Evolutionary conservation across 2,329 filamentous ascomycete genomes (phyloP), one percentile per base, ranked within the genome.

Genomic region (Cordyceps cateniannulata): DNA sequence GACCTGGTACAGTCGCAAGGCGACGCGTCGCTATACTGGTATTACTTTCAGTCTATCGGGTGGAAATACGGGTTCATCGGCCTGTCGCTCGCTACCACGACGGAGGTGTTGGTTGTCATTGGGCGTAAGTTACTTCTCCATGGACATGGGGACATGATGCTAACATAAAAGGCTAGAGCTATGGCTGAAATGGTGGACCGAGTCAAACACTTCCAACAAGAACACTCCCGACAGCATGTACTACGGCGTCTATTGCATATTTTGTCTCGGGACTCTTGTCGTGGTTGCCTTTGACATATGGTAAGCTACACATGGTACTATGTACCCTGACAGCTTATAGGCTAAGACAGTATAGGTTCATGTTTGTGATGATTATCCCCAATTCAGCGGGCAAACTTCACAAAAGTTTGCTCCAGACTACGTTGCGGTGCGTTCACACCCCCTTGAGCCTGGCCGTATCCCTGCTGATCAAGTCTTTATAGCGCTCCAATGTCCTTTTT

Each of bases 401-500:
- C 10, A 60, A n/a, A n/a, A n/a, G n/a, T n/a, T 71, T 7, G 65
- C 65, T 18, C 32, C 65, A 12, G 53, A 67, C 5, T 59, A 66
- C 12, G 29, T 69, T 5, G 64, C 74, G 2, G 72, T 74, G 32
- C 27, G 59, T 66, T 10, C 66, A 68, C 44, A 58, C 63, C 24
- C n/a, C n/a, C n/a, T n/a, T n/a, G n/a, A n/a, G n/a, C n/a, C n/a
- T n/a, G n/a, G n/a, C n/a, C n/a, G n/a, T n/a, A n/a, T n/a, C n/a
- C n/a, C 60, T 62, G 2, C 27, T 68, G 0, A 63, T 75, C 56
- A 58, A 3, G 72, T 71, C 0, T 70, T 73, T 8, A 71, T 74
- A 60, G 61, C 5, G 69, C 72, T 7, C 69, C 72, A 1, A 67
- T 74, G n/a, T 65, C 63, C 2, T 75, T 75, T 64, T 71, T 76